Evolutionary conservation across 495 filamentous ascomycete species (phyloP), one percentile per base, ranked within the genome.

Genomic region (Tricharina praecox): DNA sequence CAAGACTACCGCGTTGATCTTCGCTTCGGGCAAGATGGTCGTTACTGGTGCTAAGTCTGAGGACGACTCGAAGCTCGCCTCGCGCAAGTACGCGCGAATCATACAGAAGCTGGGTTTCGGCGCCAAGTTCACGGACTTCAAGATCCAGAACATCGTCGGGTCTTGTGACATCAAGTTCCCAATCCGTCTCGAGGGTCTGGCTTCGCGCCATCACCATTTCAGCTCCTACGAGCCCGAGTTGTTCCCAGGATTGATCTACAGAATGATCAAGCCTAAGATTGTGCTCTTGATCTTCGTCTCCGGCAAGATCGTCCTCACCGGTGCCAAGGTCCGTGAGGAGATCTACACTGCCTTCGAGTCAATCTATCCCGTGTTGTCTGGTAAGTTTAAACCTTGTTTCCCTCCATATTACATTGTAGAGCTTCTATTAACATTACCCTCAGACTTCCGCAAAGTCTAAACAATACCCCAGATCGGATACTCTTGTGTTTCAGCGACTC

Each of bases 251-350:
- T 76, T 97, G 45, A 97, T 97, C 71, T 97, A 97, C 65, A 85
- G 90, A 65, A 97, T 97, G 90, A 95, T 96, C 75, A 94, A 95
- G 74, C 90, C 90, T 20, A 96, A 96, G 79, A 96, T 97, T 52
- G 90, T 97, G 19, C 81, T 97, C 15, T 67, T 97, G 67, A 96
- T 97, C 63, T 97, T 97, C 71, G 90, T 97, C 63, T 88, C 81
- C 59, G 90, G 90, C 55, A 96, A 96, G 75, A 97, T 96, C 50
- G 92, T 96, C 60, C 69, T 97, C 64, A 97, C 92, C 48, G 90
- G 90, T 53, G 90, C 90, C 44, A 96, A 97, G 65, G 88, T 97
- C 48, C 81, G 90, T 51, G 90, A 97, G 68, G 90, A 97, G 70
- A 96, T 97, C 58, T 97, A 96, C 61, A 85, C 90, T 63, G 88